Percentiles rank a stretch among this genome's conserved stretches.
These are phyloP conservation scores for Skeletonema menzelii DNA, from an alignment of 108 stramenopile genomes.

Conservation along the genomic window DNA sequence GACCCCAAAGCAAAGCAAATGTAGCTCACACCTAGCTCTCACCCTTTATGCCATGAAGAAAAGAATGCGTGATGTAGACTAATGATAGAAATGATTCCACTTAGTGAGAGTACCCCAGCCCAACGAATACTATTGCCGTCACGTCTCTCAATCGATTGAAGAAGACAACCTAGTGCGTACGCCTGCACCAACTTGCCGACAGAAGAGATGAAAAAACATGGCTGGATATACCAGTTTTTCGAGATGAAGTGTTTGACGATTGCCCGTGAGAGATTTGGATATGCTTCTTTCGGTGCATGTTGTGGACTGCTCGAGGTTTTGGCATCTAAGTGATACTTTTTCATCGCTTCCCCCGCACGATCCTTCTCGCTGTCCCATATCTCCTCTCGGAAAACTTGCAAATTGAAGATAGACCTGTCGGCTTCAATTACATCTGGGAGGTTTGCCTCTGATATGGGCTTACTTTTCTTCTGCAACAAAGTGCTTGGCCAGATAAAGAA, in stretches of 20 bases:
- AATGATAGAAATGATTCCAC: conserved; percentile 44
- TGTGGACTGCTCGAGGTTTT: not conserved
- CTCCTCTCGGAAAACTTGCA: not conserved
- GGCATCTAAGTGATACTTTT: not conserved
- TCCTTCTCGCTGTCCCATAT: not conserved
- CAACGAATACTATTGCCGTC: conserved; percentile 36
- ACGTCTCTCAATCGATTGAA: conserved; percentile 48
- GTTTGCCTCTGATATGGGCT: not conserved
- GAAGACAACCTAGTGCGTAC: conserved; percentile 51
- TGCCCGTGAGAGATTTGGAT: conserved; percentile 16
- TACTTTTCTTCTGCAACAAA: not conserved
- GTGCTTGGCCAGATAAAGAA: conserved; percentile 45
- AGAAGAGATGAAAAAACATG: conserved; percentile 20
- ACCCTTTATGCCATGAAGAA: conserved; percentile 32
- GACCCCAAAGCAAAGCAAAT: not conserved
- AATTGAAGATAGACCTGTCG: not conserved
- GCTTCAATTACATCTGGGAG: not conserved
- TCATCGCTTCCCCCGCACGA: not conserved
- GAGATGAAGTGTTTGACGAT: conserved; percentile 53
- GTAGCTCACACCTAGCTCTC: not conserved
- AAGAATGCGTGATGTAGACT: conserved; percentile 59
- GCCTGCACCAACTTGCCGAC: conserved; percentile 52
- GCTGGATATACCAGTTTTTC: conserved; percentile 51
- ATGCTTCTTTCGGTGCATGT: not conserved
- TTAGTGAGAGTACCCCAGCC: conserved; percentile 45